Base-by-base conservation (phyloP, 331 rosid genomes). In the Quercus lobata region DNA sequence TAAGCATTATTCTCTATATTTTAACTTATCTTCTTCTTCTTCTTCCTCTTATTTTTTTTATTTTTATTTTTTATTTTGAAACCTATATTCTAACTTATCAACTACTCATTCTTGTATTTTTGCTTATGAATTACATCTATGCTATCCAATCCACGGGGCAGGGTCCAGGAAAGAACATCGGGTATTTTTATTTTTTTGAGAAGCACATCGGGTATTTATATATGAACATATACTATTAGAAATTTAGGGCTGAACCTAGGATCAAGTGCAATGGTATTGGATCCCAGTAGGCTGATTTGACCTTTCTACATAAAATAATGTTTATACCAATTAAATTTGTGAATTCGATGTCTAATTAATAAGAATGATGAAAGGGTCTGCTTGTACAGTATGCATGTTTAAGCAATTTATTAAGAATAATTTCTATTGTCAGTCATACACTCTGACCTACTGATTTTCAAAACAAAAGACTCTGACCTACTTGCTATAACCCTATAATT, bases 51-150 rank as follows among this genome's bases (percentile, higher is more conserved):
- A 41, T 8, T 41, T n/a, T n/a, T n/a, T n/a, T n/a, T 41, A 8
- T 41, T 2, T 41, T 41, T 41, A 8, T 14, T 12, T 49, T 12
- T 14, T 49, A 0, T 1, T 49, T 49, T 49, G 6, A 49, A 41
- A 41, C 49, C 65, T 22, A 21, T 22, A 10, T 22, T 58, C 29
- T 58, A 27, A 58, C 44, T 65, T 78, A 63, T 86, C 65, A 69
- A 82, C 72, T 66, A 19, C 22, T 29, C 22, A 63, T 52, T 71
- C 76, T 44, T 6, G 15, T n/a, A 25, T 75, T 46, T 76, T 86
- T 70, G 76, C 85, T 80, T 83, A 54, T 27, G 68, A 63, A 30
- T 18, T 65, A 83, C 87, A 69, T 65, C 74, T 32, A 70, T 74
- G 79, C 74, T 73, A 52, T 76, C 72, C 53, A 65, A 56, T 77